Evolutionary conservation across 768 basidiomycete species (phyloP).

Genomic region (Lentinula aciculospora): DNA sequence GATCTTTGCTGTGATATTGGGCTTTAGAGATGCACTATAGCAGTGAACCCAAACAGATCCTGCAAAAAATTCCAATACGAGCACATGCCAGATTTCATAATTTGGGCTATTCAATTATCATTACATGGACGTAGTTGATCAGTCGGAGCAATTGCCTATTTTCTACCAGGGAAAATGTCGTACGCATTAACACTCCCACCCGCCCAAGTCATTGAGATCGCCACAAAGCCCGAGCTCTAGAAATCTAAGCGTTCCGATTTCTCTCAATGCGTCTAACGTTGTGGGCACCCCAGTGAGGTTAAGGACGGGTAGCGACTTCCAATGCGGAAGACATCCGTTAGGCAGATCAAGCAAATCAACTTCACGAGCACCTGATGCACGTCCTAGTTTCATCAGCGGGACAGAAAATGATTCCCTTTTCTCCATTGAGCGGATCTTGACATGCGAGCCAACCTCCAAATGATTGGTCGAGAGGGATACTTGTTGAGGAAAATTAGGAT

Average conservation of each 20-base stretch:
- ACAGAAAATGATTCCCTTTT: slow-evolving; percentile 63
- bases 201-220: background rate
- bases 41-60: too few relatives aligned
- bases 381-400: slow-evolving; percentile 55
- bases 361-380: slow-evolving; percentile 8
- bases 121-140: too few relatives aligned
- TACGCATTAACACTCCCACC: background rate
- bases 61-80: too few relatives aligned
- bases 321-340: slow-evolving; percentile 47
- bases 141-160: too few relatives aligned
- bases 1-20: too few relatives aligned
- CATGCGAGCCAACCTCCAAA: slow-evolving; percentile 79
- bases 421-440: slow-evolving; percentile 50
- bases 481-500: slow-evolving; percentile 74
- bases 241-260: background rate
- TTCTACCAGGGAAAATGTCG: too few relatives aligned
- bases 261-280: background rate
- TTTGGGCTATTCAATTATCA: too few relatives aligned
- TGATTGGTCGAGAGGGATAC: slow-evolving; percentile 86
- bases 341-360: slow-evolving; percentile 56
- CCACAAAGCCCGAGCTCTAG: background rate
- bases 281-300: slow-evolving; percentile 49
- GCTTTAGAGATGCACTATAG: too few relatives aligned
- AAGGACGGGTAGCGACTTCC: slow-evolving; percentile 56
- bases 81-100: too few relatives aligned